Evolutionary conservation across 2,329 filamentous ascomycete species (phyloP), one percentile per base, ranked within the genome.

Genomic region (Calonectria pseudoturangicola): DNA sequence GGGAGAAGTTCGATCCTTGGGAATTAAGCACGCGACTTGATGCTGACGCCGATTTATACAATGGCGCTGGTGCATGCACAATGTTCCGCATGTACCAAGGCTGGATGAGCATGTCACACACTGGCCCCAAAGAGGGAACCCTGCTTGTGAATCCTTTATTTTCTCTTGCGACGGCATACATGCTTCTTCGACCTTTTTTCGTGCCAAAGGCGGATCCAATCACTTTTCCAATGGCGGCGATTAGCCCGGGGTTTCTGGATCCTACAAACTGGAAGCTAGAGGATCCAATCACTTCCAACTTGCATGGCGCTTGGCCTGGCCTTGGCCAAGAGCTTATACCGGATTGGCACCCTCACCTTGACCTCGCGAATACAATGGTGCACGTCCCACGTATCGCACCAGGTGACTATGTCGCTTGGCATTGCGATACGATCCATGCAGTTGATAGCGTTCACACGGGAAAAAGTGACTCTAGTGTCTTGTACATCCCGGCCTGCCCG

Each of bases 1-100:
- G 95, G 95, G 95, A 97, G 76, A 82, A 88, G 2, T 96, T 95
- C 79, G 94, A 98, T 79, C 91, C 95, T 0, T 98, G 93, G 91
- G 94, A 98, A 79, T 92, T 92, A 0, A 91, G 89, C 74, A 89
- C 90, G 9, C 90, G 96, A 4, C 87, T 96, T 0, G 83, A 86
- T 0, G 94, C 93, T 3, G 89, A 91, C 2, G 92, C 90, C 72
- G 93, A 98, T 82, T 85, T 96, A 43, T 97, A 98, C 81, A 89
- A 94, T 63, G 95, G 95, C 0, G 89, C 95, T 0, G 95, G 96
- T 0, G 92, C 94, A 1, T 97, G 95, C 84, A 93, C 90, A 54
- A 95, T 95, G 87, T 95, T 98, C 84, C 90, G 96, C 45, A 93
- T 95, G 89, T 96, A 94, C 82, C 96, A 98, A 84, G 96, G 95